phyloP scores from a whole-genome alignment of 805 yeast genomes.

The Sugiyamaella chiloensis region DNA sequence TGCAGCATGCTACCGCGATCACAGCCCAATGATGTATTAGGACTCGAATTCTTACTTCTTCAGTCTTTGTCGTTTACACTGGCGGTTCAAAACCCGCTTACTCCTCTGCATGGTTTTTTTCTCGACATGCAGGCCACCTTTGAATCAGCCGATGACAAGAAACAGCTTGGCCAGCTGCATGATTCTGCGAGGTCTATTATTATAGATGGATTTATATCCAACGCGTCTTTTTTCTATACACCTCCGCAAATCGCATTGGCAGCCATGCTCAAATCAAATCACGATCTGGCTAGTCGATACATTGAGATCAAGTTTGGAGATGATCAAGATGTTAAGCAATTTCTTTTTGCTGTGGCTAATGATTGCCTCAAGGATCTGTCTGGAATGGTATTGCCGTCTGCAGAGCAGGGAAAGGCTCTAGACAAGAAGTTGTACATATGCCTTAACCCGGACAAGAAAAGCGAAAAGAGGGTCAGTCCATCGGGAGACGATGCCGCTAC shows the following conservation, averaged over 20 bases:
- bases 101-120: conserved; percentile 91
- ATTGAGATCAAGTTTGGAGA: conserved; percentile 8
- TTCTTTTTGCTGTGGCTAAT: conserved; percentile 25
- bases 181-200: conserved; percentile 66
- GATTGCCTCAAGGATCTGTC: conserved; percentile 28
- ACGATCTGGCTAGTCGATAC: conserved; percentile 25
- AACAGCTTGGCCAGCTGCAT: conserved; percentile 62
- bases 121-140: conserved; percentile 71
- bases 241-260: conserved; percentile 97
- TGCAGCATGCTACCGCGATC: conserved; percentile 67
- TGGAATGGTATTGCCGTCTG: conserved; percentile 20
- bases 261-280: conserved; percentile 67
- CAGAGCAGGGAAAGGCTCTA: conserved; percentile 34
- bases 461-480: conserved; percentile 11
- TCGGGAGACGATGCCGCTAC: conserved; percentile 1
- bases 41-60: conserved; percentile 73
- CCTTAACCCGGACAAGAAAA: conserved; percentile 28
- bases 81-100: conserved; percentile 81
- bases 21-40: conserved; percentile 60
- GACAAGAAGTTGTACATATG: conserved; percentile 35
- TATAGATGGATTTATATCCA: conserved; percentile 68
- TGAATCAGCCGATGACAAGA: conserved; percentile 37
- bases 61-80: conserved; percentile 76
- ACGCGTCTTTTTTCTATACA: conserved; percentile 71
- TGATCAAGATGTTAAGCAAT: not conserved